These are phyloP conservation scores for Kazachstania sp. DNA, from an alignment of 1,139 yeast genomes.

Conservation along the genomic window DNA sequence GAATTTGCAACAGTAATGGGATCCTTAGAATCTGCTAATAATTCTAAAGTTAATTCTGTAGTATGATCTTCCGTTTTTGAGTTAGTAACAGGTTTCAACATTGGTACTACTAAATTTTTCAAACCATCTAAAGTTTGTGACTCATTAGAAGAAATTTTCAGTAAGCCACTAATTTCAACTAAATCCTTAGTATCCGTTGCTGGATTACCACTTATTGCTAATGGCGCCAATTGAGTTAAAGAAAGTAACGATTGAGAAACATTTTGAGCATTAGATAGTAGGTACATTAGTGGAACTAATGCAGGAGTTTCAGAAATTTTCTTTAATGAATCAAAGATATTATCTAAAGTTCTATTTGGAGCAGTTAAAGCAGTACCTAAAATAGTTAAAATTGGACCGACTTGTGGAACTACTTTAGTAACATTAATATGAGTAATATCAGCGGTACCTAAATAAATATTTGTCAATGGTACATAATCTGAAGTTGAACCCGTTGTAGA, in stretches of 20 bases:
- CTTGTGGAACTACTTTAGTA: constrained; percentile 28
- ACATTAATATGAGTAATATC: constrained; percentile 29
- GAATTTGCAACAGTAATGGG: constrained; percentile 20
- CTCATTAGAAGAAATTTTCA: constrained; percentile 21
- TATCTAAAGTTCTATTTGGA: constrained; percentile 17
- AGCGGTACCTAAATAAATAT: constrained; percentile 28
- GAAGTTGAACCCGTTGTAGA: constrained; percentile 28
- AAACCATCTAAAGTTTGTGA: constrained; percentile 20
- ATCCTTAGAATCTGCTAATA: constrained; percentile 22
- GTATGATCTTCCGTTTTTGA: constrained; percentile 12
- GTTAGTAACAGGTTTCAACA: constrained; percentile 13
- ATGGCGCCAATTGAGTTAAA: constrained; percentile 23
- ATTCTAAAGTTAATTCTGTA: constrained; percentile 15
- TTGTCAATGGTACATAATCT: constrained; percentile 25
- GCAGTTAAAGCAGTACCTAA: constrained; percentile 28
- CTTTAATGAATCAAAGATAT: constrained; percentile 22
- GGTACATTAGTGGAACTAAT: constrained; percentile 22
- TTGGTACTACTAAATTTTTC: constrained; percentile 16
- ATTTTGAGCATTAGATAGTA: constrained; percentile 23
- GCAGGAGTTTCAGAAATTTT: constrained; percentile 25
- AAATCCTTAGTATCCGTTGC: constrained; percentile 16
- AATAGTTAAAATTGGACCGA: constrained; percentile 25
- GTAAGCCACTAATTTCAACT: constrained; percentile 18
- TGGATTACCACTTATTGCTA: constrained; percentile 19
- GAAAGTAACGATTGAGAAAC: constrained; percentile 20